phyloP scores from a whole-genome alignment of 2,329 filamentous ascomycete species.

The Sordariomycetes sp. region DNA sequence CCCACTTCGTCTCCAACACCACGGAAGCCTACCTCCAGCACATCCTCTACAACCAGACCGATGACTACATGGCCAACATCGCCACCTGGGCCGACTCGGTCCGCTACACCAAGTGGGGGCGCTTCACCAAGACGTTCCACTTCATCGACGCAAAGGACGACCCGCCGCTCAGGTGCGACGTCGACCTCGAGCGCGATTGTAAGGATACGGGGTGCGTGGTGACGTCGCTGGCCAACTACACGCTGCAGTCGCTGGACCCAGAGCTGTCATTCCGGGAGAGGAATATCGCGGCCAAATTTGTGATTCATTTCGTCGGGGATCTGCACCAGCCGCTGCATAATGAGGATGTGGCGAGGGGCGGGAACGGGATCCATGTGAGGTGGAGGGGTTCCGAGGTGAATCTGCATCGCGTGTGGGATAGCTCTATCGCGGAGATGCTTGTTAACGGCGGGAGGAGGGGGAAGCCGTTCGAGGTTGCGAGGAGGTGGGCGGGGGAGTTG shows the following conservation, averaged over 20 bases:
- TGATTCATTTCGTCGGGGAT: constrained; percentile 57
- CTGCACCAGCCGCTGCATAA: constrained; percentile 57
- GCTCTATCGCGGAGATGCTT: constrained; percentile 51
- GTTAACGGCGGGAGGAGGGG: constrained; percentile 37
- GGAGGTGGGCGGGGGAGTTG: constrained; percentile 43
- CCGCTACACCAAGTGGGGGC: constrained; percentile 49
- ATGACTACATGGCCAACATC: constrained; percentile 47
- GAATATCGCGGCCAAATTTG: constrained; percentile 50
- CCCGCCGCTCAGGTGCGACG: constrained; percentile 42
- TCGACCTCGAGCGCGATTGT: constrained; percentile 49
- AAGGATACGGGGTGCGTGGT: constrained; percentile 49
- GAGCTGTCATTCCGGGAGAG: constrained; percentile 29
- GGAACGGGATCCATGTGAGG: constrained; percentile 53
- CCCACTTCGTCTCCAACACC: constrained; percentile 40
- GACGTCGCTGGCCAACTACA: constrained; percentile 47
- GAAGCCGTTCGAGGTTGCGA: constrained; percentile 34
- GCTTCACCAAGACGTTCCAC: constrained; percentile 50
- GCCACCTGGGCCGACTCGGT: constrained; percentile 57
- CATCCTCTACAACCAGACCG: constrained; percentile 38
- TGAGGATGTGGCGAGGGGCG: constrained; percentile 49
- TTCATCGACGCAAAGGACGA: constrained; percentile 56
- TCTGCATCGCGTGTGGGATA: constrained; percentile 64
- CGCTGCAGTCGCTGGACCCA: constrained; percentile 34
- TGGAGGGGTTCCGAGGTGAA: constrained; percentile 47
- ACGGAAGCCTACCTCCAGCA: constrained; percentile 44